Evolutionary conservation across 1,284 basidiomycete species (phyloP).

Genomic region (Ustilago cynodontis): DNA sequence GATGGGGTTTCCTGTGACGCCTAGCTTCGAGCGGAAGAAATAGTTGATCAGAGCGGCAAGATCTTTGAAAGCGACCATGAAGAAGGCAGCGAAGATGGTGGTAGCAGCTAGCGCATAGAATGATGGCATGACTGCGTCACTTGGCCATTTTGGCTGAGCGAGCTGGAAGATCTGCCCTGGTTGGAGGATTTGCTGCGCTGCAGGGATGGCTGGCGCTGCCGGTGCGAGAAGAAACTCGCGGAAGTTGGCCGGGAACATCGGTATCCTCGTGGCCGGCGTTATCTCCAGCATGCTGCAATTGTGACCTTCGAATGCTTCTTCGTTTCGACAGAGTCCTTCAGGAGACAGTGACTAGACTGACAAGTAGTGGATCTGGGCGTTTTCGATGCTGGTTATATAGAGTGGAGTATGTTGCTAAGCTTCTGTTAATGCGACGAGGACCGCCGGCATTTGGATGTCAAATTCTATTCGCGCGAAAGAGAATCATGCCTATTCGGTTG

Average conservation of each 20-base stretch:
- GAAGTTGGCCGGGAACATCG: slow-evolving; percentile 40
- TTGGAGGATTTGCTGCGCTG: slow-evolving; percentile 25
- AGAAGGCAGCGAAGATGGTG: slow-evolving; percentile 30
- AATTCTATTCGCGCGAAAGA: slow-evolving; percentile 17
- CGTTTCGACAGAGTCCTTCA: too few relatives aligned
- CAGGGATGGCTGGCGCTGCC: slow-evolving; percentile 23
- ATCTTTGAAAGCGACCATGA: slow-evolving; percentile 43
- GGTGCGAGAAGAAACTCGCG: slow-evolving; percentile 39
- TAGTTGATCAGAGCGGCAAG: slow-evolving; percentile 41
- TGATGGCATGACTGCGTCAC: slow-evolving; percentile 29
- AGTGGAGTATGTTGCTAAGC: not conserved
- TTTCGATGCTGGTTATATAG: too few relatives aligned
- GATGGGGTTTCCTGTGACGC: slow-evolving; percentile 30
- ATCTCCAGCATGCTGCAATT: slow-evolving; percentile 33
- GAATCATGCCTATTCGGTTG: not conserved
- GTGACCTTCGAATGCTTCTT: too few relatives aligned
- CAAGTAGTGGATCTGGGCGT: too few relatives aligned
- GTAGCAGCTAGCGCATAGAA: slow-evolving; percentile 40
- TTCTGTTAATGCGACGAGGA: not conserved
- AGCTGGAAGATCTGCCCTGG: slow-evolving; percentile 46
- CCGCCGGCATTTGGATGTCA: slow-evolving; percentile 9
- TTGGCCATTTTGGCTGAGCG: slow-evolving; percentile 42
- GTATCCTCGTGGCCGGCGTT: slow-evolving; percentile 32
- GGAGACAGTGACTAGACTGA: too few relatives aligned
- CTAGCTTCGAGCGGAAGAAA: slow-evolving; percentile 20